Conservation (phyloP, 192 early-diverging fungal genomes). For the Backusella morwellensis region DNA sequence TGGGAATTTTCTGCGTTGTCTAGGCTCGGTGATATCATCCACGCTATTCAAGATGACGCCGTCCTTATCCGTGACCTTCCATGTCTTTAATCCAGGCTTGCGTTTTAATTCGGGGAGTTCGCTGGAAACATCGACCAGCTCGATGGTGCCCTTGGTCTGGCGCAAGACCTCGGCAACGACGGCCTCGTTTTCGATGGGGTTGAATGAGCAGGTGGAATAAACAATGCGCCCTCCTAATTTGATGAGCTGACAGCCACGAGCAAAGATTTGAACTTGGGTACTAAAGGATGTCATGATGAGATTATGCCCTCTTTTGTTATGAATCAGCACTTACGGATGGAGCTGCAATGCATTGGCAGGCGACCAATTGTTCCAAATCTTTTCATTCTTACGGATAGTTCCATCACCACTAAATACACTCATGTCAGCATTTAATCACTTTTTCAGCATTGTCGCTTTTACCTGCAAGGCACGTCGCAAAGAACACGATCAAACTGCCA, state of each 20-base stretch:
- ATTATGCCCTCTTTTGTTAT: conserved; percentile 11
- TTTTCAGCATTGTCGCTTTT: neutral
- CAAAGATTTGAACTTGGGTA: conserved; percentile 84
- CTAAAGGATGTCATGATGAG: conserved; percentile 14
- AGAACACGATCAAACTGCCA: conserved; percentile 94
- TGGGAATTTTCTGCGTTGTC: conserved; percentile 46
- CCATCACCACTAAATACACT: conserved; percentile 80
- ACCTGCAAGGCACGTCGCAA: conserved; percentile 92
- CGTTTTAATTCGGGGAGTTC: conserved; percentile 80
- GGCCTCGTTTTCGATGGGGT: conserved; percentile 97
- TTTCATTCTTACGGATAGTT: conserved; percentile 93
- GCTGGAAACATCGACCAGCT: conserved; percentile 83
- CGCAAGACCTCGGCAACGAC: conserved; percentile 85
- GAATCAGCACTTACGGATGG: conserved; percentile 47
- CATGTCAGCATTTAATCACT: neutral
- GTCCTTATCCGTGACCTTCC: conserved; percentile 86
- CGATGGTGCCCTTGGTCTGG: conserved; percentile 63
- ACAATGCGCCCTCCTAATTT: conserved; percentile 93
- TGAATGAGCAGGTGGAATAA: conserved; percentile 98
- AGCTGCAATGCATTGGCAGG: conserved; percentile 73
- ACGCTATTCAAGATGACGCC: conserved; percentile 50
- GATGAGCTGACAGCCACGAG: conserved; percentile 82
- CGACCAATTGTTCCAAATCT: conserved; percentile 89
- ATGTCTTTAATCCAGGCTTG: conserved; percentile 75
- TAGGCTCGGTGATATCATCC: conserved; percentile 42